Conservation (phyloP, 2,329 filamentous ascomycete species). For the Aspergillus puulaauensis region DNA sequence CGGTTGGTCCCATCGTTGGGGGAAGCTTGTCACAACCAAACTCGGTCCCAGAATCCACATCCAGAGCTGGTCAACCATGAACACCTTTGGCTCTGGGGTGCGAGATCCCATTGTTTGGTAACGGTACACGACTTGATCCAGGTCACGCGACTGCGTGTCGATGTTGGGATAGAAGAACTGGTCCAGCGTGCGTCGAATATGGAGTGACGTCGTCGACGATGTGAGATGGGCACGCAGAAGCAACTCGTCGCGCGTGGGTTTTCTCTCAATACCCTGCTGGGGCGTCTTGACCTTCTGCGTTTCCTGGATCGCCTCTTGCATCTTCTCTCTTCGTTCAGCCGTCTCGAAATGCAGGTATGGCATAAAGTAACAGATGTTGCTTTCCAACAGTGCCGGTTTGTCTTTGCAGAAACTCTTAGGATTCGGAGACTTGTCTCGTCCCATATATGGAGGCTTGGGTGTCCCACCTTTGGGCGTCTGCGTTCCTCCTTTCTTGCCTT, state of each 20-base stretch:
- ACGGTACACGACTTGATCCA: constrained; percentile 64
- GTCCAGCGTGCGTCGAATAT: constrained; percentile 63
- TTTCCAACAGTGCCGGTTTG: constrained; percentile 15
- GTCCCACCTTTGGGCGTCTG: constrained; percentile 26
- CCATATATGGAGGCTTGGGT: constrained; percentile 34
- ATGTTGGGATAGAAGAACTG: constrained; percentile 65
- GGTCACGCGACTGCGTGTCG: constrained; percentile 58
- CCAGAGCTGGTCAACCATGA: constrained; percentile 71
- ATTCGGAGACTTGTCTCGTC: constrained; percentile 31
- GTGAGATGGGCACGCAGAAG: constrained; percentile 39
- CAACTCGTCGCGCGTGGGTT: constrained; percentile 33
- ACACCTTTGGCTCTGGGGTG: constrained; percentile 55
- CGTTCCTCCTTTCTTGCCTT: constrained; percentile 30
- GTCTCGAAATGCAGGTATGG: constrained; percentile 67
- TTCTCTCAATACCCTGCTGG: constrained; percentile 27
- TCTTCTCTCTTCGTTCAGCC: constrained; percentile 52
- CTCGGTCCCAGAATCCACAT: constrained; percentile 62
- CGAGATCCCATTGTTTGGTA: constrained; percentile 48
- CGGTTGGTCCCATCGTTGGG: constrained; percentile 51
- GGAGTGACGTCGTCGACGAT: constrained; percentile 41
- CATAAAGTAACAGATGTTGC: constrained; percentile 52
- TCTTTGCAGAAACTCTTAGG: constrained; percentile 41
- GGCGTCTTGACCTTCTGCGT: constrained; percentile 33
- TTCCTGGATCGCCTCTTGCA: constrained; percentile 55
- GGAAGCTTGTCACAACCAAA: constrained; percentile 52